Conservation (phyloP, 2,329 filamentous ascomycete species). For the Colletotrichum tabaci region DNA sequence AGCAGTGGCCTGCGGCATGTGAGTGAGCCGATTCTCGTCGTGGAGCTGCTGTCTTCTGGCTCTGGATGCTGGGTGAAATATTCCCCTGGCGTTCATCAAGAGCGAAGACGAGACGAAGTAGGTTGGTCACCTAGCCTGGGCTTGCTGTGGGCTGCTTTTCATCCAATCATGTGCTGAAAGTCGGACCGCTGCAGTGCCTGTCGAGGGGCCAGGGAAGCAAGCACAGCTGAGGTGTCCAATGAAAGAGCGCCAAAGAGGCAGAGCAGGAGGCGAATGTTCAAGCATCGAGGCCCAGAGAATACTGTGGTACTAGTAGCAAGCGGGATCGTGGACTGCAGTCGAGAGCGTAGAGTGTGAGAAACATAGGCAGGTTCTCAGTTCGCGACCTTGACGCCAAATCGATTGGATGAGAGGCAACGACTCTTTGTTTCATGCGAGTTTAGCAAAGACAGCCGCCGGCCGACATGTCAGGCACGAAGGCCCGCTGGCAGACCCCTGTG, state of each 20-base stretch:
- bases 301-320: background rate
- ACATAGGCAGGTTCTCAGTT: constrained; percentile 38
- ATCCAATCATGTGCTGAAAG: constrained; percentile 36
- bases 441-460: constrained; percentile 40
- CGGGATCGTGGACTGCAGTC: background rate
- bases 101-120: constrained; percentile 39
- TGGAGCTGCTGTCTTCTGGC: constrained; percentile 23
- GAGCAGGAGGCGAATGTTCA: constrained; percentile 1
- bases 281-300: constrained; percentile 10
- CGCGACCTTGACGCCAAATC: constrained; percentile 19
- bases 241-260: constrained; percentile 5
- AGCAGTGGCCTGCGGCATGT: constrained; percentile 36
- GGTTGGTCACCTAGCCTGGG: constrained; percentile 31
- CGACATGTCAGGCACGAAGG: constrained; percentile 32
- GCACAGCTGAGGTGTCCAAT: constrained; percentile 13
- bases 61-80: constrained; percentile 5
- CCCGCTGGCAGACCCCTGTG: constrained; percentile 33
- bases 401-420: constrained; percentile 37
- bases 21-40: constrained; percentile 28
- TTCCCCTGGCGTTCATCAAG: constrained; percentile 16
- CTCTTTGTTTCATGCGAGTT: constrained; percentile 39
- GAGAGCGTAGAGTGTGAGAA: constrained; percentile 26
- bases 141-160: constrained; percentile 33
- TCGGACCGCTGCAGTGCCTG: constrained; percentile 4
- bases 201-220: constrained; percentile 14